Evolutionary conservation across 345 rosid genomes (phyloP), one percentile per base, ranked within the genome.

Genomic region (Pseudoturritis turrita): DNA sequence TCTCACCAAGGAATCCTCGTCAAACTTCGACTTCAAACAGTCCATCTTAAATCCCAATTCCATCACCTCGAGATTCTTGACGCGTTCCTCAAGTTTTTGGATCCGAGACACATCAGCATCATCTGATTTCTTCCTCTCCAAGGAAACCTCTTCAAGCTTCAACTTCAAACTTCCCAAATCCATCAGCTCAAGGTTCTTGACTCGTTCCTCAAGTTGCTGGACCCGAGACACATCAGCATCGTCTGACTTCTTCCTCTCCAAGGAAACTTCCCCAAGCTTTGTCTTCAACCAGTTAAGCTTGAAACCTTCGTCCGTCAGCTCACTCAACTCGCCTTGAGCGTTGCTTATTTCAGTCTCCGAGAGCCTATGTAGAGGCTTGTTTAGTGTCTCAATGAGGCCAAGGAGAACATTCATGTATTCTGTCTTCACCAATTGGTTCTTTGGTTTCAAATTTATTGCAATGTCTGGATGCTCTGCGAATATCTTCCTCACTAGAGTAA

Each of bases 141-240:
- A 15, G 5, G 4, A 15, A 47, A 47, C 8, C 3, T 36, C 29
- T 1, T 26, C 50, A 65, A 65, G 28, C 50, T 39, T 25, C 17
- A 26, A 15, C 37, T 39, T 52, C 50, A 47, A 21, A 2, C 33
- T 5, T 29, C 6, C 21, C 4, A 25, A 13, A 13, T 33, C 55
- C 69, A 51, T 65, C 23, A 23, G 12, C 71, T 56, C 73, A 33
- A 69, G 33, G 6, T 56, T 33, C 18, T 45, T 56, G 46, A 69
- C 17, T 0, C 56, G 56, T 57, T 45, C 18, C 18, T 69, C 45
- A 0, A 69, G 65, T 15, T 46, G 4, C 17, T 69, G 36, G 13
- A 21, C 10, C 2, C 10, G 19, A 54, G 31, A 54, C 41, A 1
- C 54, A 55, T 13, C 23, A 51, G 4, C 37, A 44, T 45, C 22